Conservation (phyloP, 2,329 filamentous ascomycete species). For the Aphanocladium album region DNA sequence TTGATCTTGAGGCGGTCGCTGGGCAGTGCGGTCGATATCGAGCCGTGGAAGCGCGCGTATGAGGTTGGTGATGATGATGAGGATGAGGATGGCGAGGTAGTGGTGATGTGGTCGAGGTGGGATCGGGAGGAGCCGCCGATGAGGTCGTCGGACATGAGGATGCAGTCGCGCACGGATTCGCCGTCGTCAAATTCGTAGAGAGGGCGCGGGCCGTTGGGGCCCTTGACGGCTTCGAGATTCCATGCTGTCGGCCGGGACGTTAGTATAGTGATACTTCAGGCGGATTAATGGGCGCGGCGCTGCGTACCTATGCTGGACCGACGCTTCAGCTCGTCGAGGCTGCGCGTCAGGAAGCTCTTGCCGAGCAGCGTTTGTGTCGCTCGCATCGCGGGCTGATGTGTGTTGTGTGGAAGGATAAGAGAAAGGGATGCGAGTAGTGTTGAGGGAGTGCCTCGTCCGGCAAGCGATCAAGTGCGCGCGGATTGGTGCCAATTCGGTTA, state of each 20-base stretch:
- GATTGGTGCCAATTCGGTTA: slow-evolving; percentile 26
- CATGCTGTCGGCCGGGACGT: slow-evolving; percentile 48
- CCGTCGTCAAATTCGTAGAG: slow-evolving; percentile 58
- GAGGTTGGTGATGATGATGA: slow-evolving; percentile 18
- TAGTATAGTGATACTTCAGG: background rate
- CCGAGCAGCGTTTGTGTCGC: slow-evolving; percentile 37
- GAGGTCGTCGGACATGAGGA: slow-evolving; percentile 80
- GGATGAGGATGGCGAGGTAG: slow-evolving; percentile 13
- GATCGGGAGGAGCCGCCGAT: slow-evolving; percentile 82
- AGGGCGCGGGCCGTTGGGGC: slow-evolving; percentile 56
- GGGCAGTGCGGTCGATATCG: slow-evolving; percentile 81
- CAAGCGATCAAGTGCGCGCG: background rate
- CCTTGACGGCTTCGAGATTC: slow-evolving; percentile 64
- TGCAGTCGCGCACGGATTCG: slow-evolving; percentile 48
- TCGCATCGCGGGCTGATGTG: slow-evolving; percentile 37
- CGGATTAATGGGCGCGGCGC: background rate
- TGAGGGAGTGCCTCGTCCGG: background rate
- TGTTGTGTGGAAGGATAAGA: background rate
- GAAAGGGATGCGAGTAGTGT: background rate
- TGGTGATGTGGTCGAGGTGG: slow-evolving; percentile 59
- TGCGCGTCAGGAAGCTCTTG: slow-evolving; percentile 54
- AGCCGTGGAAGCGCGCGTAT: slow-evolving; percentile 80
- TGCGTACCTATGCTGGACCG: slow-evolving; percentile 49
- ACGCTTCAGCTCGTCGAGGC: slow-evolving; percentile 55
- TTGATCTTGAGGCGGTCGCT: slow-evolving; percentile 66